Evolutionary conservation across 371 early-diverging fungal genomes (phyloP).

Genomic region (Mucor irregularis): DNA sequence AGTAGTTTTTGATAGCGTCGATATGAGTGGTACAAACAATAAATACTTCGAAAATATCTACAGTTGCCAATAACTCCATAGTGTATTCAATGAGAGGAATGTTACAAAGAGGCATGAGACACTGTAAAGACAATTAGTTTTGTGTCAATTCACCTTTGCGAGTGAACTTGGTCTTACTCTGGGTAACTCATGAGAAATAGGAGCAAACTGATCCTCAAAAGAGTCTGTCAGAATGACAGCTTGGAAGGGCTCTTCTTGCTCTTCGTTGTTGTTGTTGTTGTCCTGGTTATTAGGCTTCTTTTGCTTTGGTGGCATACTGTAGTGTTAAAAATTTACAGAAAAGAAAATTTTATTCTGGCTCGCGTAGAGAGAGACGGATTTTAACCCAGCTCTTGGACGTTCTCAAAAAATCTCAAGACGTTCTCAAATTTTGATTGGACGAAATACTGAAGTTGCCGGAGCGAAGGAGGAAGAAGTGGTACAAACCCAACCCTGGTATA

Average conservation of each 20-base stretch:
- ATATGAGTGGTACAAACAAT: conserved; percentile 84
- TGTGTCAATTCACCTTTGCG: neutral
- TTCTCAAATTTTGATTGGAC: no score
- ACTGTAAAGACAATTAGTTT: conserved; percentile 49
- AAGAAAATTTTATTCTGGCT: no score
- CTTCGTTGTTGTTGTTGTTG: conserved; percentile 36
- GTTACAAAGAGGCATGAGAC: conserved; percentile 92
- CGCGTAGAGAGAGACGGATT: no score
- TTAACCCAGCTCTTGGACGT: no score
- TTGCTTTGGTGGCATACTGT: conserved; percentile 44
- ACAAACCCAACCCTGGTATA: conserved; percentile 8
- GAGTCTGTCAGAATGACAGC: conserved; percentile 94
- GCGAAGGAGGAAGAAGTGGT: conserved; percentile 12
- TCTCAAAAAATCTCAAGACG: no score
- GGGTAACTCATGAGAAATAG: conserved; percentile 86
- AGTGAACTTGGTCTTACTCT: conserved; percentile 54
- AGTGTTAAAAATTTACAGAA: no score
- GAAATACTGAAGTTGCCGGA: conserved; percentile 13
- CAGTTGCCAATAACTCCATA: conserved; percentile 84
- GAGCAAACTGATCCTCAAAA: conserved; percentile 86
- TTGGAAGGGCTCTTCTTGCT: conserved; percentile 65
- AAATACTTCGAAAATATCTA: conserved; percentile 86
- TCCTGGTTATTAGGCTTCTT: conserved; percentile 29
- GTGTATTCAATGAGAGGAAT: conserved; percentile 95
- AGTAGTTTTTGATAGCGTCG: conserved; percentile 81